Evolutionary conservation across 2,329 filamentous ascomycete species (phyloP), one percentile per base, ranked within the genome.

Genomic region (Aspergillus ustus): DNA sequence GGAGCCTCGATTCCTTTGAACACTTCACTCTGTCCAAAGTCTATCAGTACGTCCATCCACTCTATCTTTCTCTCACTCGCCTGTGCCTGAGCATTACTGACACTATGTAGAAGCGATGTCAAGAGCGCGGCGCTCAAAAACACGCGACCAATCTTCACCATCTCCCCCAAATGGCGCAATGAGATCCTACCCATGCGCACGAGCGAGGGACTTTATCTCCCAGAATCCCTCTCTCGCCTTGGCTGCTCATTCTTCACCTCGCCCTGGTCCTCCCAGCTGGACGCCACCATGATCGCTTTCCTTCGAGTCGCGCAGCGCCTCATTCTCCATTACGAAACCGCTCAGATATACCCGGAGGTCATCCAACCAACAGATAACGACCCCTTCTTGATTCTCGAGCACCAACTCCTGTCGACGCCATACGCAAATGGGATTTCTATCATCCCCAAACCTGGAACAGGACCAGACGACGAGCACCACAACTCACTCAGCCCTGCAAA

Each of bases 311-410:
- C 63, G 7, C 62, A 58, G 20, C 62, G 59, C 17, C 60, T 68
- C 7, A 56, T 63, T 4, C 40, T 59, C 7, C 63, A 67, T 49
- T 68, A 62, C 51, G 65, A 68, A 46, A 62, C 25, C 62, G 58
- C 58, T 7, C 52, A 54, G 25, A 11, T 48, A 2, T 17, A 48
- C 9, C 58, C 58, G 7, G 48, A 31, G 2, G 44, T 55, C 29
- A 46, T 65, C 22, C 63, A 63, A 51, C 61, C 65, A n/a, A 65
- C 64, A 22, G 66, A 67, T 29, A 67, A 68, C 48, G 65, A 67
- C 40, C 59, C 62, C 28, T 63, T 68, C 22, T 52, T 67, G 3
- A 59, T 54, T 20, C 25, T 54, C 52, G 52, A 54, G 37, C 52
- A 54, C 13, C 34, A 45, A 17, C 52, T 54, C 6, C 52, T 54